Conservation (phyloP, 2,329 filamentous ascomycete genomes). For the Fusarium sp. region DNA sequence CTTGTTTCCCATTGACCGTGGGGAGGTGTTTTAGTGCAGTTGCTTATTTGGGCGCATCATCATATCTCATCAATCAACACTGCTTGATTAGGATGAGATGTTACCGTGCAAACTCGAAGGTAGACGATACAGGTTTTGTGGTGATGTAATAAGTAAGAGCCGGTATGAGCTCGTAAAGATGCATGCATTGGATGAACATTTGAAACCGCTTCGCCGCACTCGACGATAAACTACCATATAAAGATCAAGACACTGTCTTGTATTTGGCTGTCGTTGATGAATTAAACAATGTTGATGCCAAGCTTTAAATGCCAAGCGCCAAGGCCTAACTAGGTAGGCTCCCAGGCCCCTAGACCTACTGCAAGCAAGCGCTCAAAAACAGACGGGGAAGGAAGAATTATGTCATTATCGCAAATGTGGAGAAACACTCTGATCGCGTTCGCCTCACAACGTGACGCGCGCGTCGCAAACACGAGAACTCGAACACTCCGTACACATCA, state of each 20-base stretch:
- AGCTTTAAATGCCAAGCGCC: constrained; percentile 28
- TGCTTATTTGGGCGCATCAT: constrained; percentile 30
- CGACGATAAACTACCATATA: not conserved
- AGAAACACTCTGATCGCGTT: constrained; percentile 11
- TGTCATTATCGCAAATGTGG: constrained; percentile 19
- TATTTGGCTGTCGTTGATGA: not conserved
- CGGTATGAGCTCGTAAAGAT: not conserved
- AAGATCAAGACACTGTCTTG: not conserved
- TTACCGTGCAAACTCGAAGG: not conserved
- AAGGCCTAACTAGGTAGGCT: constrained; percentile 11
- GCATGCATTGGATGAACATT: not conserved
- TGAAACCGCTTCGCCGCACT: not conserved
- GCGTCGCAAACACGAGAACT: constrained; percentile 17
- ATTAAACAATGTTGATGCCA: constrained; percentile 12
- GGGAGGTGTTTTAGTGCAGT: constrained; percentile 20
- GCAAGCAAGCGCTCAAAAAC: constrained; percentile 17
- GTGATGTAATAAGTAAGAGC: not conserved
- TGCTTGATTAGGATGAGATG: not conserved
- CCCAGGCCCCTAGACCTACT: constrained; percentile 12
- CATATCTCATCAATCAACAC: not conserved
- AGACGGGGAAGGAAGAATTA: constrained; percentile 1
- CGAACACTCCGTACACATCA: constrained; percentile 13
- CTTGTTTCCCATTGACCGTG: not conserved
- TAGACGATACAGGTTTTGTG: not conserved
- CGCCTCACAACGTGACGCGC: constrained; percentile 2